Base-by-base conservation (phyloP, 345 rosid species). In the Jatropha curcas region DNA sequence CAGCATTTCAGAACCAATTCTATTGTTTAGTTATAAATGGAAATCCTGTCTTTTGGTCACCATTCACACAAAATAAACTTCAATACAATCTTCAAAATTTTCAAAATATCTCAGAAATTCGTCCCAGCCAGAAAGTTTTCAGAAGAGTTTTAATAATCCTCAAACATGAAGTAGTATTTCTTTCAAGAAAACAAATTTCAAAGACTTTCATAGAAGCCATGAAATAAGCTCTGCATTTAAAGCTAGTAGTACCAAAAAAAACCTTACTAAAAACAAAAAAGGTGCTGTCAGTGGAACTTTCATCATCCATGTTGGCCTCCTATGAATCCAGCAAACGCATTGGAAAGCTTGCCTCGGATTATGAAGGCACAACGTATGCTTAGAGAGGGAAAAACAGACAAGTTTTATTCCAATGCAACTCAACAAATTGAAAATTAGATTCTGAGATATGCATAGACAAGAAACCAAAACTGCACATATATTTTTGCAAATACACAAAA, bases 291-390 rank as follows among this genome's bases (percentile, higher is more conserved):
- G 81, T 76, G 59, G 79, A 71, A 81, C 77, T 71, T 73, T 82
- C 82, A 74, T 46, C 3, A 4, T 78, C 71, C 24, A 68, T 76
- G 57, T 76, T 35, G 71, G 83, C 84, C 85, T 78, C 76, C 80
- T 76, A 76, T 76, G 90, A 85, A 83, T 85, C 88, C 80, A 81
- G 80, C 52, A 75, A 80, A 69, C 67, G 76, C 65, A 48, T 67
- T n/a, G 51, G 12, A 65, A 65, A 74, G 41, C 71, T 77, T 68
- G 82, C 71, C 85, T 66, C 86, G 85, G 80, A 84, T 78, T 71
- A 81, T 48, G 76, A 50, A 81, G 77, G 79, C 77, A 58, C 34
- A 37, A 13, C 13, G 25, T 2, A 17, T 22, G 19, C 31, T 27
- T 2, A 48, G 43, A 12, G 4, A 3, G 7, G 43, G 43, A 59